A percentile compares a stretch with the other conserved stretches of the same genome.
Conservation (phyloP, 2,329 filamentous ascomycete species). For the Fusarium sp. region DNA sequence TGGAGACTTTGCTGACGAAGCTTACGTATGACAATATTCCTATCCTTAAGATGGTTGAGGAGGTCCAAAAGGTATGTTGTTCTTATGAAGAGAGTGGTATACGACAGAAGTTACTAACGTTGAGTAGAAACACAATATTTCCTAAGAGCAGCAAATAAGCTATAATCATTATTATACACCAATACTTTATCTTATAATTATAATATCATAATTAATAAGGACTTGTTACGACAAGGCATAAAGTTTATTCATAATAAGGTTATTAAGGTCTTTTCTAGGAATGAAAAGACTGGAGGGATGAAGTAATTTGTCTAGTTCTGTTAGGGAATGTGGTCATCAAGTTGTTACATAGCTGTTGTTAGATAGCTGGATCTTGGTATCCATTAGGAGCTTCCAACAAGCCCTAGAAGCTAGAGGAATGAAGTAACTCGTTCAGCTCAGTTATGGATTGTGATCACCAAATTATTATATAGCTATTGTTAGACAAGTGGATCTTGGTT, state of each 20-base stretch:
- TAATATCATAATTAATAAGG: too few species aligned
- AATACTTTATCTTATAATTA: background rate
- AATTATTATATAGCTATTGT: too few species aligned
- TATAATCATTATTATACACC: background rate
- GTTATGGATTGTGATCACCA: too few species aligned
- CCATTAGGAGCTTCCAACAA: too few species aligned
- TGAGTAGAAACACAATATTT: background rate
- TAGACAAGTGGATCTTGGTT: background rate
- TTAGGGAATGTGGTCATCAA: too few species aligned
- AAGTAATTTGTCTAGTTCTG: too few species aligned
- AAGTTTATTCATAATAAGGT: background rate
- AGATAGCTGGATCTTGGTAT: background rate
- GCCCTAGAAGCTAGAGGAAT: background rate
- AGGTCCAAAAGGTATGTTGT: background rate
- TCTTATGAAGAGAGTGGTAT: fast-evolving
- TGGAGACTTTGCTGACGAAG: background rate
- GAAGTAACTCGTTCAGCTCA: too few species aligned
- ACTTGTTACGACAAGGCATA: background rate
- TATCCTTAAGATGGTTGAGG: background rate
- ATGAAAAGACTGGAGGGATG: background rate
- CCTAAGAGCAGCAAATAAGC: background rate
- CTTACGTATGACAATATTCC: background rate
- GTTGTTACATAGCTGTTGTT: too few species aligned
- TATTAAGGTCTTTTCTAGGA: background rate
- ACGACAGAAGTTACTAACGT: background rate